Conservation (phyloP, 1,139 yeast genomes). For the Candida pseudoviswanathii region DNA sequence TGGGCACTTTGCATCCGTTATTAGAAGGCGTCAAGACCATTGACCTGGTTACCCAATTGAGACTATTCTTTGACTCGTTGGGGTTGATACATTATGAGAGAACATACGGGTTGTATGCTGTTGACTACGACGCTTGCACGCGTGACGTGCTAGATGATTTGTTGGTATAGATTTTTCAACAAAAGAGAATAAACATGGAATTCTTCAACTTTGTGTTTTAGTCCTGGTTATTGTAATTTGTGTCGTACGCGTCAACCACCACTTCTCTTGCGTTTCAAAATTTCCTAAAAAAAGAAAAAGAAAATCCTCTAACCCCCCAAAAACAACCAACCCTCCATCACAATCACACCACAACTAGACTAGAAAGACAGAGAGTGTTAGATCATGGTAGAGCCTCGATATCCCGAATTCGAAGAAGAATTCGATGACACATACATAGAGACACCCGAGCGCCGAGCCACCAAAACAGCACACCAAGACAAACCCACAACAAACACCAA, state of each 20-base stretch:
- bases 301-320: neutral
- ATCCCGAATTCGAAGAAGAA: constrained; percentile 25
- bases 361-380: too few relatives aligned
- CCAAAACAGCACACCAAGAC: neutral
- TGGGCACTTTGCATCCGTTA: constrained; percentile 41
- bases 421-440: constrained; percentile 30
- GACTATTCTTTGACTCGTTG: constrained; percentile 69
- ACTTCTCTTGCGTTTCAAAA: neutral
- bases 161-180: constrained; percentile 3
- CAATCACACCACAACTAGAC: too few relatives aligned
- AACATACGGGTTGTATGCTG: constrained; percentile 55
- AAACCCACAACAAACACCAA: neutral
- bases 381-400: constrained; percentile 1
- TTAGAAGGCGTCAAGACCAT: constrained; percentile 48
- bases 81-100: constrained; percentile 76
- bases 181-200: too few relatives aligned
- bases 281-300: neutral
- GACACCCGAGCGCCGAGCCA: constrained; percentile 20
- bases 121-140: constrained; percentile 53
- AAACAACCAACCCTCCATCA: neutral
- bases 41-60: constrained; percentile 51
- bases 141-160: constrained; percentile 57
- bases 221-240: neutral
- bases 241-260: too few relatives aligned
- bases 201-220: neutral